A percentile compares a stretch with the other conserved stretches of the same genome.
phyloP scores from a whole-genome alignment of 305 asterid genomes.

The Withania somnifera region DNA sequence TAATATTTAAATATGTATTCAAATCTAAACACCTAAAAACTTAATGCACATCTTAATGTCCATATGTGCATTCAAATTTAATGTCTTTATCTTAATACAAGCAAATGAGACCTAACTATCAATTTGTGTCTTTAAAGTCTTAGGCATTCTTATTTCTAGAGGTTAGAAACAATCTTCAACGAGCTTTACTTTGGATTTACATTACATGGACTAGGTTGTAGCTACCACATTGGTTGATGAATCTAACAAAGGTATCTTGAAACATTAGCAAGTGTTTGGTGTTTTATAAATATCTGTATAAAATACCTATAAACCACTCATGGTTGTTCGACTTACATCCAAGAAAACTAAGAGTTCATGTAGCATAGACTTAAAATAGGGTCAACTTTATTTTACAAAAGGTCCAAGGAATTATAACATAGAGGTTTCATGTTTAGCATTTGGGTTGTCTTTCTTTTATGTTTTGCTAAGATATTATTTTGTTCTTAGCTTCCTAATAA shows the following conservation, averaged over 20 bases:
- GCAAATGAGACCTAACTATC: not conserved
- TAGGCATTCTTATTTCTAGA: not conserved
- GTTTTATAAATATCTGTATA: not conserved
- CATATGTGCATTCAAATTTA: not conserved
- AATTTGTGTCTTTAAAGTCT: not conserved
- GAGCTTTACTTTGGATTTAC: not conserved
- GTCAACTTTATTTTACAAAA: not conserved
- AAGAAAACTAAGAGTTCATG: not conserved
- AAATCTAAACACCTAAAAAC: not conserved
- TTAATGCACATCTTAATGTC: not conserved
- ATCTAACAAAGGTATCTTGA: not conserved
- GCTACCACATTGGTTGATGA: not conserved
- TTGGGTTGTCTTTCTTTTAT: not conserved
- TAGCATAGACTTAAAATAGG: not conserved
- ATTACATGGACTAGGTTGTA: not conserved
- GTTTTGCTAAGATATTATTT: not conserved
- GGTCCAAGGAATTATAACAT: not conserved
- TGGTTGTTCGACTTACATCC: not conserved
- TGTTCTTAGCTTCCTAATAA: not conserved
- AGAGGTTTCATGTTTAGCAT: not conserved
- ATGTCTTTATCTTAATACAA: no score
- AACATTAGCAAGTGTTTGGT: not conserved
- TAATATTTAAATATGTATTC: no score
- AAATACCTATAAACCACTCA: not conserved
- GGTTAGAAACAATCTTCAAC: not conserved